Base-by-base conservation (phyloP, 163 green algal genomes). In the Scenedesmus sp. region DNA sequence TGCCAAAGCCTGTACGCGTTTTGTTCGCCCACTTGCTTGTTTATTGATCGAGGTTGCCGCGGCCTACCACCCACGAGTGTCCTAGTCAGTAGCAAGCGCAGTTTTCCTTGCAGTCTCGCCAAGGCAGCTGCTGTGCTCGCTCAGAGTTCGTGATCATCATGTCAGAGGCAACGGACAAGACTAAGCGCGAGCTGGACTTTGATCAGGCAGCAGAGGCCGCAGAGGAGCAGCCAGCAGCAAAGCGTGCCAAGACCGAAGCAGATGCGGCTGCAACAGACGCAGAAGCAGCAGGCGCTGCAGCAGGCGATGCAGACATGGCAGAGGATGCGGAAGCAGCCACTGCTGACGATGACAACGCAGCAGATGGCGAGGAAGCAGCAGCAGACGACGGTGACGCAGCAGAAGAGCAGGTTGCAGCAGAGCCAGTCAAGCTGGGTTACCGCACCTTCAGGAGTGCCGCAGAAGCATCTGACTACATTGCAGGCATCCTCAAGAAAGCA, bases 391-490 rank as follows among this genome's bases (percentile, higher is more conserved):
- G 56, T 16, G 57, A 59, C 16, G 77, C 84, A 83, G 84, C 74
- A 57, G 54, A 26, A 26, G 34, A 26, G 34, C 55, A 64, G 46
- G 34, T 13, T 26, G 34, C 85, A 59, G 64, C 55, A 10, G 90
- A 88, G 62, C 93, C 94, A 2, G 64, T 95, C 2, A 93, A 90
- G 52, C 89, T 96, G 23, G 94, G 94, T 9, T 94, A 93, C 83
- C 94, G 94, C 52, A 92, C 87, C 16, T 95, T 95, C 66, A 86
- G 79, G 1, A 90, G 64, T 81, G 88, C 57, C n/a, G 73, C 81
- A 18, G 93, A 93, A 55, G 89, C 87, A 16, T 56, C 62, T 2
- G 88, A 88, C 1, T 96, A 94, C 90, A 93, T 96, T 23, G 84
- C 79, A 9, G 60, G 77, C 26, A 64, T 95, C 1, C 86, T 96